A percentile compares a stretch with the other conserved stretches of the same genome.
These are phyloP conservation scores for Ogataea neopini DNA, from an alignment of 805 yeast species.

Conservation along the genomic window DNA sequence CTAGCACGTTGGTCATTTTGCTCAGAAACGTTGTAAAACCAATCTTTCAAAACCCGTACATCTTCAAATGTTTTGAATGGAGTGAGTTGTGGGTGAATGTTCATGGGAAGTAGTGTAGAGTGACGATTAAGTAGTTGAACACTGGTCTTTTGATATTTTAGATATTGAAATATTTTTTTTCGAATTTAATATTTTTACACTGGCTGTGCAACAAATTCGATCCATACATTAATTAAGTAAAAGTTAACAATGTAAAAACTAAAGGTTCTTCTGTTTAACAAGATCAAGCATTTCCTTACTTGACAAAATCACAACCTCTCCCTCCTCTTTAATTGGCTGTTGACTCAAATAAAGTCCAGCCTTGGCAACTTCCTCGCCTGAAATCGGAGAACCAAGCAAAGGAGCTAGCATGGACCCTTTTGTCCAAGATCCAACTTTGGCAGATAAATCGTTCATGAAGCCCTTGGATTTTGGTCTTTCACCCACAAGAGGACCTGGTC, in stretches of 20 bases:
- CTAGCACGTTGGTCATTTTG: conserved; percentile 31
- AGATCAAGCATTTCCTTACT: conserved; percentile 26
- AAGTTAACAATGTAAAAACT: too few relatives aligned
- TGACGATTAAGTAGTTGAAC: too few relatives aligned
- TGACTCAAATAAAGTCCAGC: conserved; percentile 38
- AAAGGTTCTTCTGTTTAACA: conserved; percentile 17
- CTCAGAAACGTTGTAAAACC: conserved; percentile 49
- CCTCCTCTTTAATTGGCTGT: conserved; percentile 25
- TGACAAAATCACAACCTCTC: conserved; percentile 27
- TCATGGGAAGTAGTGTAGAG: conserved; percentile 9
- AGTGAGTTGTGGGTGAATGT: conserved; percentile 33
- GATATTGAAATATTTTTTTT: neutral
- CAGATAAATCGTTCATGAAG: conserved; percentile 34
- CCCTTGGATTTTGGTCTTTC: conserved; percentile 50
- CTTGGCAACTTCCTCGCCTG: conserved; percentile 65
- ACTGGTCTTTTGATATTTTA: too few relatives aligned
- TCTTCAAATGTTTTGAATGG: conserved; percentile 44
- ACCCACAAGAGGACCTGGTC: conserved; percentile 79
- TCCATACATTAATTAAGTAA: too few relatives aligned
- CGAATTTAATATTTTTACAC: neutral
- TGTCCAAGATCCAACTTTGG: conserved; percentile 34
- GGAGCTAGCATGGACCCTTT: conserved; percentile 38
- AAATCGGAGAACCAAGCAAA: conserved; percentile 45
- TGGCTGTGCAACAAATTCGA: conserved; percentile 2
- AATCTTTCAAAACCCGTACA: conserved; percentile 43